Base-by-base conservation (phyloP, 2,329 filamentous ascomycete species). In the Fusarium sp. region DNA sequence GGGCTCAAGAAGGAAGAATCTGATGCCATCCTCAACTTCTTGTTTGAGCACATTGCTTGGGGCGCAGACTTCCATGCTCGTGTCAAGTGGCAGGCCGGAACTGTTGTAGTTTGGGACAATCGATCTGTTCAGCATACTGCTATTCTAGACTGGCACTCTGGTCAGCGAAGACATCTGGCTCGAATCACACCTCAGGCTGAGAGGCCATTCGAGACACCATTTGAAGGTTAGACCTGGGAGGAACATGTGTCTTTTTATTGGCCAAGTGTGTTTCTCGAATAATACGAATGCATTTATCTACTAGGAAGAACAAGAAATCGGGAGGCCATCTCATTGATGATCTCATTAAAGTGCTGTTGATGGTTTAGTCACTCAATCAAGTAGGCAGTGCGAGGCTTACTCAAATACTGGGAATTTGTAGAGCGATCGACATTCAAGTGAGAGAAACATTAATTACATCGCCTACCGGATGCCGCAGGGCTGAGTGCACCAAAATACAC, bases 101-200 rank as follows among this genome's bases (percentile, higher is more conserved):
- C 92, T 0, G 93, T 97, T 2, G 91, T 96, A 3, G 89, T 95
- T 1, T 97, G 93, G 93, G 93, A 96, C 78, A 96, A 95, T 81
- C 85, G 93, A 31, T 88, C 94, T 1, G 94, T 91, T 12, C 86
- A 89, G 71, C 93, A 97, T 79, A 91, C 91, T 9, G 93, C 93
- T 3, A 82, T 95, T 41, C 83, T 95, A 6, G 93, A 97, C 78
- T 97, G 93, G 93, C 88, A 91, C 72, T 88, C 88, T 77, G 93
- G 93, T 5, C 89, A 93, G 79, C 84, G 93, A 62, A 86, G 93
- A 52, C 93, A 97, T 81, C 80, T 97, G 66, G 93, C 93, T 7
- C 86, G 93, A 44, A 91, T 97, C 75, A 95, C 93, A 7, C 93
- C 93, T 0, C 92, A 95, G 81, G 93, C 92, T 2, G 93, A 97